phyloP scores from a whole-genome alignment of 257 asterid species.

The Vinca minor region DNA sequence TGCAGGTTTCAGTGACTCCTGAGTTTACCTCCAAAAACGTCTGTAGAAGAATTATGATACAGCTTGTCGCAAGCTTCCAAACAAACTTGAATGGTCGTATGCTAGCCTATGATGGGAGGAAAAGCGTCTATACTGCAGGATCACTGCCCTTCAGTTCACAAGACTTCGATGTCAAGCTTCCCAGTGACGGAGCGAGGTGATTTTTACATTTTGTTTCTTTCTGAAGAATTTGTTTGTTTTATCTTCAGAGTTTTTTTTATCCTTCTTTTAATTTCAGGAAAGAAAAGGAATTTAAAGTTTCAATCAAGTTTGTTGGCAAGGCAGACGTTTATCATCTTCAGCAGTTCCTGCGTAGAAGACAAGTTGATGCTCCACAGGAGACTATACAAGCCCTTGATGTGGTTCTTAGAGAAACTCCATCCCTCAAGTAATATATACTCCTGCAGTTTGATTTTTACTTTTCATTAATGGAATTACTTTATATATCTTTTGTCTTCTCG shows the following conservation, averaged over 20 bases:
- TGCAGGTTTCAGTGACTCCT: slow-evolving; percentile 56
- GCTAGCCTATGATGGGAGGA: slow-evolving; percentile 71
- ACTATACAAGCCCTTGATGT: slow-evolving; percentile 73
- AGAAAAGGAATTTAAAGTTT: slow-evolving; percentile 50
- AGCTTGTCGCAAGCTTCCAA: slow-evolving; percentile 22
- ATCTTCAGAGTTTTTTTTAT: background rate
- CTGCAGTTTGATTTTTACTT: background rate
- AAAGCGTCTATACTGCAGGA: slow-evolving; percentile 65
- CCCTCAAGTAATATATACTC: slow-evolving; percentile 20
- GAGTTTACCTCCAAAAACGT: slow-evolving; percentile 57
- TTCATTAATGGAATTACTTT: background rate
- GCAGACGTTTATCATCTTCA: slow-evolving; percentile 46
- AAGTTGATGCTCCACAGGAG: slow-evolving; percentile 59
- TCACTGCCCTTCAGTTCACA: slow-evolving; percentile 50
- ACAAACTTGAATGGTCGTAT: slow-evolving; percentile 39
- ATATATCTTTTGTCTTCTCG: background rate
- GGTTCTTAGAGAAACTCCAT: slow-evolving; percentile 57
- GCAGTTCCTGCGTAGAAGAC: slow-evolving; percentile 38
- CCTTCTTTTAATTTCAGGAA: slow-evolving; percentile 33
- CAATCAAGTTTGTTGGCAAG: slow-evolving; percentile 54
- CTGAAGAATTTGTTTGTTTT: background rate
- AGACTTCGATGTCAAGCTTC: slow-evolving; percentile 49
- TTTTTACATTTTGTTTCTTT: background rate
- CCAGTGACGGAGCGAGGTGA: slow-evolving; percentile 31
- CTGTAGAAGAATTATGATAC: slow-evolving; percentile 30